Evolutionary conservation across 2,329 filamentous ascomycete species (phyloP), one percentile per base, ranked within the genome.

Genomic region (Fusarium dlaminii): DNA sequence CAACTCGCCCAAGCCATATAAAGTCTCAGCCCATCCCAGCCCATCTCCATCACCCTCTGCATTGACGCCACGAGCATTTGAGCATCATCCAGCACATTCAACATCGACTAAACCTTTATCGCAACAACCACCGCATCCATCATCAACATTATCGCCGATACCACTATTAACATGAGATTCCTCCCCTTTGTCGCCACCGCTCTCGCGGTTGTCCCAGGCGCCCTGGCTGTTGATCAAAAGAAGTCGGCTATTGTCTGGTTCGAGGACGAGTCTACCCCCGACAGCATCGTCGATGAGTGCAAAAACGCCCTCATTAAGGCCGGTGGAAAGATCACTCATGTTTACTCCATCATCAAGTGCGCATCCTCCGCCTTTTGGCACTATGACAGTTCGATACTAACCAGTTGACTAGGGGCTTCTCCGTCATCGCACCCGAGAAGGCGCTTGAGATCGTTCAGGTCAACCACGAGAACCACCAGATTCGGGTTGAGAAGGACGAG

Each of bases 231-330:
- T 77, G 92, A 92, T 64, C 85, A 86, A 71, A 88, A 91, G 80
- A 94, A 94, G 82, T 89, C 90, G 40, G 90, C 97, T 73, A 91
- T 98, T 77, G 87, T 98, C 78, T 94, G 89, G 79, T 98, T 94
- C 80, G 90, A 92, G 30, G 85, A 91, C 58, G 87, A 90, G 54
- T 92, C 91, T 20, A 77, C 84, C 6, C 92, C 94, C 27, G 85
- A 92, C 72, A 87, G 86, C 40, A 85, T 97, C 40, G 82, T 98
- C 37, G 84, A 90, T 29, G 83, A 93, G 63, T 94, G 94, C 49
- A 96, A 92, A 86, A 83, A 92, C 46, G 89, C 90, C 6, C 91
- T 98, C 77, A 83, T 86, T 59, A 86, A 91, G 51, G 91, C 91
- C 43, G 93, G 93, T 56, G 94, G 94, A 43, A 83, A 89, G 56